Evolutionary conservation across 1,284 basidiomycete genomes (phyloP).

Genomic region (Marasmius fiardii): DNA sequence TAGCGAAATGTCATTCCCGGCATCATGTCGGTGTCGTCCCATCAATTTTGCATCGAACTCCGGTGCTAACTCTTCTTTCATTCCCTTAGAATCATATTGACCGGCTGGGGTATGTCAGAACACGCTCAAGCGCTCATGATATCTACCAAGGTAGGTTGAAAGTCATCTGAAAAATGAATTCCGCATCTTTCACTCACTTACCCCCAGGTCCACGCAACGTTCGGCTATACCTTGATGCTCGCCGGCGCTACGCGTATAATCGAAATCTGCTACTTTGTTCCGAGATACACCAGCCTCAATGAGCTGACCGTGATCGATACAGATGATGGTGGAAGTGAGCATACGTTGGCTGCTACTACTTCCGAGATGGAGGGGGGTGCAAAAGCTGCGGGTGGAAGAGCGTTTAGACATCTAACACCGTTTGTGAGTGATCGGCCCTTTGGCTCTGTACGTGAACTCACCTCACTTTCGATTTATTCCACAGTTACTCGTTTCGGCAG

Average conservation of each 20-base stretch:
- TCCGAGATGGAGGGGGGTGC: conserved; percentile 17
- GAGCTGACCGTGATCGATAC: conserved; percentile 22
- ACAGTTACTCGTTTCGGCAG: conserved; percentile 70
- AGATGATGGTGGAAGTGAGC: conserved; percentile 59
- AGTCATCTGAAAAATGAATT: conserved; percentile 4
- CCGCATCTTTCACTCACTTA: conserved; percentile 3
- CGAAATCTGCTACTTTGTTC: conserved; percentile 80
- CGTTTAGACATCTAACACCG: conserved; percentile 84
- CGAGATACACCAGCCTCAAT: conserved; percentile 25
- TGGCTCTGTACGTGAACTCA: conserved; percentile 2
- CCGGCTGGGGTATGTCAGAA: conserved; percentile 94
- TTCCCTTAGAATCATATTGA: conserved; percentile 69
- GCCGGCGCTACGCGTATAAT: conserved; percentile 83
- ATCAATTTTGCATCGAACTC: neutral
- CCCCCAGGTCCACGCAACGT: conserved; percentile 75
- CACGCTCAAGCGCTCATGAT: conserved; percentile 86
- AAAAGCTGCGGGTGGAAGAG: conserved; percentile 41
- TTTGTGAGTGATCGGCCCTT: conserved; percentile 56
- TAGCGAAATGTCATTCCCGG: conserved; percentile 81
- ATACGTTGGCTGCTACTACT: conserved; percentile 47
- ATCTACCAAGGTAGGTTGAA: conserved; percentile 62
- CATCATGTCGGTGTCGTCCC: conserved; percentile 58
- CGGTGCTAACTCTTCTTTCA: conserved; percentile 7
- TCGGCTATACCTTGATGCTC: conserved; percentile 84
- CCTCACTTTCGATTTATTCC: neutral